Percentiles rank a stretch among this genome's conserved stretches.
Evolutionary conservation across 139 green algal genomes (phyloP).

Genomic region (Pleodorina starrii): DNA sequence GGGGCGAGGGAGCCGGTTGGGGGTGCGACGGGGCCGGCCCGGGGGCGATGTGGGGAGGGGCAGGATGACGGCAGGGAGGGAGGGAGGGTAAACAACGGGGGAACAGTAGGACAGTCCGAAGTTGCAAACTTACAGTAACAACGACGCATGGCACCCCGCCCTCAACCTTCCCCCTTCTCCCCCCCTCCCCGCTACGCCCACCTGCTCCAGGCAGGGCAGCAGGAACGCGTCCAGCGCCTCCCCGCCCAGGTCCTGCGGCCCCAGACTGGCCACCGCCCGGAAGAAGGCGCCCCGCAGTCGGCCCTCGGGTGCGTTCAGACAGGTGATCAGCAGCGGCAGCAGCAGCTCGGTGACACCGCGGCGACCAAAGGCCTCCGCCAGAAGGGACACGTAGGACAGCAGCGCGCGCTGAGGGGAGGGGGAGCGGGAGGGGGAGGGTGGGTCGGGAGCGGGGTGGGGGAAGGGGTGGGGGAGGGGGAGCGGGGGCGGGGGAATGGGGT

Average conservation of each 20-base stretch:
- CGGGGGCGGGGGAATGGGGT: not conserved
- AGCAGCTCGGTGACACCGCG: constrained; percentile 80
- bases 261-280: constrained; percentile 29
- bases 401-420: constrained; percentile 44
- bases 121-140: too few species aligned
- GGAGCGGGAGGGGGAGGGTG: not conserved
- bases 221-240: constrained; percentile 90
- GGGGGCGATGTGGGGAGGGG: too few species aligned
- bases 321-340: constrained; percentile 95
- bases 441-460: not conserved
- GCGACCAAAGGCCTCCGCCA: constrained; percentile 67
- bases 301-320: constrained; percentile 93
- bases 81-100: not conserved
- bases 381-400: constrained; percentile 54
- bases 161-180: not conserved
- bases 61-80: not conserved
- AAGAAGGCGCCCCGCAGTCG: constrained; percentile 86
- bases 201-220: constrained; percentile 92
- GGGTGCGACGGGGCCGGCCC: too few species aligned
- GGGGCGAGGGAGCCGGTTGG: too few species aligned
- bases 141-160: not conserved
- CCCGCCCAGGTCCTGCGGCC: constrained; percentile 51
- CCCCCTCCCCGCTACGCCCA: constrained; percentile 28
- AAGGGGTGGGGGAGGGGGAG: too few species aligned
- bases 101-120: too few species aligned